Evolutionary conservation across 805 yeast species (phyloP), one percentile per base, ranked within the genome.

Genomic region (Priceomyces castillae): DNA sequence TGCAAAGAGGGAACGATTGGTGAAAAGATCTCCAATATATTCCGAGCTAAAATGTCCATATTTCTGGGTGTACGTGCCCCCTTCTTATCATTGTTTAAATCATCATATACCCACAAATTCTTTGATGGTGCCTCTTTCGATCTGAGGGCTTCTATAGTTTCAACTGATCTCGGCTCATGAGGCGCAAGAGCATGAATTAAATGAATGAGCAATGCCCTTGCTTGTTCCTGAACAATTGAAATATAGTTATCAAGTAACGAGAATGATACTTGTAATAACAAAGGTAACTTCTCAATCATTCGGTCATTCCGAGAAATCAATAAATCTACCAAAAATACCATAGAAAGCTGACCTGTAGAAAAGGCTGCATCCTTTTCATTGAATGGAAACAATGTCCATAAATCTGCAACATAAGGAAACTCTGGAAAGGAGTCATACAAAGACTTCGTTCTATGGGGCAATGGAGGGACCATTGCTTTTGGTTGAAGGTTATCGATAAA

Each of bases 171-270:
- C 26, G 78, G 81, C 11, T 77, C 72, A 4, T 74, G 71, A 0
- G 77, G 75, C 1, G 80, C 79, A 36, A 83, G 71, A 23, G 81
- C 81, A 57, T 81, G 87, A 18, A 90, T 74, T 37, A 87, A 65
- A 48, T 86, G 87, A 40, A 86, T 78, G 34, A 92, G 70, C 50
- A 92, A 71, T 36, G 84, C 83, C 2, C 82, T 75, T 0, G 97
- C 94, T 50, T 89, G 94, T 44, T 86, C 90, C 52, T 86, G 95
- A 3, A 94, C 90, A 16, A 89, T 66, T 0, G 81, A 79, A 25
- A 87, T 73, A 60, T 94, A 95, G 60, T 94, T 97, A 56, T 94
- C 99, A 30, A 90, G 68, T 23, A 94, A 68, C 0, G 88, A 86
- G 49, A 92, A 78, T 1, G 90, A 77, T 1, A 86, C 80, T 53